These are phyloP conservation scores for Naegleria fowleri DNA, from an alignment of 208 protist species.

Conservation along the genomic window DNA sequence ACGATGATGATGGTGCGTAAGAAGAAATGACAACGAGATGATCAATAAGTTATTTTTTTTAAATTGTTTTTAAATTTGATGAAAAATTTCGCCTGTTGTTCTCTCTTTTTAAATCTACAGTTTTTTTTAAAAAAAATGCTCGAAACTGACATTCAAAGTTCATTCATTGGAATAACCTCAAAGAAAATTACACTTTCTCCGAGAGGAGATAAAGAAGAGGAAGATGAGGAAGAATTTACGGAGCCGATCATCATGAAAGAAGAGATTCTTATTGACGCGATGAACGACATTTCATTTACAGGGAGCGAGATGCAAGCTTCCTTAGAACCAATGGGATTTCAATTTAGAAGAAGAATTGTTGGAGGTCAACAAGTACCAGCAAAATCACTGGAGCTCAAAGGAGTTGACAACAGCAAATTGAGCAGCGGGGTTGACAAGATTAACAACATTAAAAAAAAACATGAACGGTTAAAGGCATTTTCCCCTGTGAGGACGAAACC, in stretches of 20 bases:
- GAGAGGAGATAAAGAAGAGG: neutral
- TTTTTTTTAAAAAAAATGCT: no score
- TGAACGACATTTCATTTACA: neutral
- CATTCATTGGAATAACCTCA: neutral
- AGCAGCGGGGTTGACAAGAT: neutral
- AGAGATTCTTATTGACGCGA: neutral
- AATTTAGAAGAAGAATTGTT: neutral
- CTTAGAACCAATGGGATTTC: neutral
- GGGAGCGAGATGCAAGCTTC: neutral
- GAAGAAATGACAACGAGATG: no score
- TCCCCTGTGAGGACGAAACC: neutral
- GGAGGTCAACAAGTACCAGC: neutral
- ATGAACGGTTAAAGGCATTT: neutral
- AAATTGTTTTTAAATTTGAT: no score
- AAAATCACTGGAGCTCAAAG: neutral
- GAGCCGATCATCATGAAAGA: neutral
- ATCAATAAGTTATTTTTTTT: no score
- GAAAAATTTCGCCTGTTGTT: no score
- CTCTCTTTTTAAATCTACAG: no score
- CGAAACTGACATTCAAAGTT: no score
- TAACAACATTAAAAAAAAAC: neutral
- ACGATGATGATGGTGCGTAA: no score
- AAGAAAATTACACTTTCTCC: neutral
- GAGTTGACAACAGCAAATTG: neutral
- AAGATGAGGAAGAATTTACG: neutral